Base-by-base conservation (phyloP, 805 yeast genomes). In the Jamesozyma spencerorum region DNA sequence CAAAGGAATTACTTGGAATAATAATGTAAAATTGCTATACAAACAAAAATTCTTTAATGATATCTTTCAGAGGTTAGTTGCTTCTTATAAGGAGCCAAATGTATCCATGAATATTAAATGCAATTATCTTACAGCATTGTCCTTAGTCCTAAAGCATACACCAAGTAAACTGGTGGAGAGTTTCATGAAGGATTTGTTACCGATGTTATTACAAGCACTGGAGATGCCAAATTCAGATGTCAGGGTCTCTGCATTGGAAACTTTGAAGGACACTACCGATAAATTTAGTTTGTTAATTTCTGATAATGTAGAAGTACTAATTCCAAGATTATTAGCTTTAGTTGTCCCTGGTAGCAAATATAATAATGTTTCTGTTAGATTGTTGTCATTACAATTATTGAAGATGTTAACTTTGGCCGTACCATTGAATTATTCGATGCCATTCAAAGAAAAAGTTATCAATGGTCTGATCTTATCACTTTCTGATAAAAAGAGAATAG, bases 11-110 rank as follows among this genome's bases (percentile, higher is more conserved):
- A 30, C 69, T 46, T 54, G 55, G 51, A 77, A 77, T 46, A 69
- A 82, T 41, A 75, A 79, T 44, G 72, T 81, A 15, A 73, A 83
- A 43, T 59, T 74, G 34, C 67, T 92, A 18, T 85, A 82, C 69
- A 86, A 86, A 55, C 98, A 92, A 54, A 79, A 79, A 47, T 69
- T 85, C 19, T 85, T 86, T 55, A 75, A 76, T 44, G 62, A 68
- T 7, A 64, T 77, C 1, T 68, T 85, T 5, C 82, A 83, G 0
- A 59, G 57, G 24, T 56, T 86, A 26, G 74, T 81, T 6, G 55
- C 60, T 0, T 70, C 69, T 3, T 78, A 72, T 55, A 60, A 63
- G 24, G 48, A 44, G 5, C 43, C 51, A 1, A 24, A 41, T 3
- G 3, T 34, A 2, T 53, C 58, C 10, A 47, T 61, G 43, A 36